phyloP scores from a whole-genome alignment of 176 grass and related monocot species.

The barley (Hordeum vulgare) region DNA sequence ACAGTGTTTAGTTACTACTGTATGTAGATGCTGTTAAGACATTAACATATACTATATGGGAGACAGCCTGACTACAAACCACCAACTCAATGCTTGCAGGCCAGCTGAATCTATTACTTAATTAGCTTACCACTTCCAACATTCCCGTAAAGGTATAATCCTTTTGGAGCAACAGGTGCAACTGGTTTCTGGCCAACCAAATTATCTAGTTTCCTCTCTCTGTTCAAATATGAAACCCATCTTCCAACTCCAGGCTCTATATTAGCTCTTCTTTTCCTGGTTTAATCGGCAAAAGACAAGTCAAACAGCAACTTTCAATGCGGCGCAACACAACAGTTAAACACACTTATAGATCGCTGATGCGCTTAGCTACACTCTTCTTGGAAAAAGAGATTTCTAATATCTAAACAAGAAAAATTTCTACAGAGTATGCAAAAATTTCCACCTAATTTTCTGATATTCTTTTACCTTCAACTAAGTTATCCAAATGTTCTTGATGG shows the following conservation, averaged over 20 bases:
- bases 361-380: neutral
- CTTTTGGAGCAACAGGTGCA: conserved; percentile 67
- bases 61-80: neutral
- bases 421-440: neutral
- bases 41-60: neutral
- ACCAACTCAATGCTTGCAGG: neutral
- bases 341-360: neutral
- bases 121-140: conserved; percentile 77
- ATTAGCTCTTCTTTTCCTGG: conserved; percentile 51
- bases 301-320: neutral
- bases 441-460: neutral
- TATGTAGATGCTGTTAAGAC: neutral
- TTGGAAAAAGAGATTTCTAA: neutral
- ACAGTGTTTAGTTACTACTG: neutral
- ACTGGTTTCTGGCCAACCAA: conserved; percentile 66
- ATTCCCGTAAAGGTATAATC: conserved; percentile 90
- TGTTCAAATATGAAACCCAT: conserved; percentile 86
- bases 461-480: neutral
- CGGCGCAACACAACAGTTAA: neutral
- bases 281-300: neutral
- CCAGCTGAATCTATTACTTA: neutral
- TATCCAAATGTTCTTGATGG: neutral
- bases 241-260: conserved; percentile 93
- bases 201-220: conserved; percentile 76
- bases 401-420: neutral